Percentiles rank a stretch among this genome's conserved stretches.
Evolutionary conservation across 108 stramenopile genomes (phyloP).

Genomic region (Nitzschia inconspicua): DNA sequence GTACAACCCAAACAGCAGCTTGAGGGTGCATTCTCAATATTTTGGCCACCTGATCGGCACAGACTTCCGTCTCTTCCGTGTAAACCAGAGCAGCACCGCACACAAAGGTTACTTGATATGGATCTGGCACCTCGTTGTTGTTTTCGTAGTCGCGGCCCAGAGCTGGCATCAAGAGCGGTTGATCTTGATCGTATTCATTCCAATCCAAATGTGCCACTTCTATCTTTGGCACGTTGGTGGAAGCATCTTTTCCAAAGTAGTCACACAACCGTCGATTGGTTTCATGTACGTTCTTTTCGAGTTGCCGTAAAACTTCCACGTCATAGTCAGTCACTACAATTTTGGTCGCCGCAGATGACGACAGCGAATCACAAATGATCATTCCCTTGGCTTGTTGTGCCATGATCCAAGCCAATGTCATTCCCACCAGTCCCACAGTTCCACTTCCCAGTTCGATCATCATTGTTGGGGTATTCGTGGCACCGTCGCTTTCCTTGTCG

Average conservation of each 20-base stretch:
- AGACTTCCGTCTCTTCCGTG: neutral
- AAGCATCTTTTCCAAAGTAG: neutral
- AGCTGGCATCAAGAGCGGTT: neutral
- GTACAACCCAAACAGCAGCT: conserved; percentile 9
- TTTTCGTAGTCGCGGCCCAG: neutral
- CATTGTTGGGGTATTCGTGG: neutral
- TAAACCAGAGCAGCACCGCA: conserved; percentile 11
- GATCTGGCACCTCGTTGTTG: neutral
- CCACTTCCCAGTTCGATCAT: conserved; percentile 5
- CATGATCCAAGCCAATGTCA: conserved; percentile 10
- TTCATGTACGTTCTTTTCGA: neutral
- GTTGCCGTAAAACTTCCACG: neutral
- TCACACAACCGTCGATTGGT: neutral
- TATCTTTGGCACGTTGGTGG: neutral
- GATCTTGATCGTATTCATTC: conserved; percentile 6
- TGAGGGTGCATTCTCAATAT: conserved; percentile 6
- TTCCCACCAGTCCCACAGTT: conserved; percentile 10
- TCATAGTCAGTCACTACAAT: conserved; percentile 8
- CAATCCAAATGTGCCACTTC: conserved; percentile 2
- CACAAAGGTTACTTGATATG: neutral
- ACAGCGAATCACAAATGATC: neutral
- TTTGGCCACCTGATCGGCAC: conserved; percentile 10
- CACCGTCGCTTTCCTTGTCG: neutral
- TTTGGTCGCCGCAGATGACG: neutral
- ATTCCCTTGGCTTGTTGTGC: neutral